These are phyloP conservation scores for Leonotis leonurus DNA, from an alignment of 257 asterid genomes.

Conservation along the genomic window DNA sequence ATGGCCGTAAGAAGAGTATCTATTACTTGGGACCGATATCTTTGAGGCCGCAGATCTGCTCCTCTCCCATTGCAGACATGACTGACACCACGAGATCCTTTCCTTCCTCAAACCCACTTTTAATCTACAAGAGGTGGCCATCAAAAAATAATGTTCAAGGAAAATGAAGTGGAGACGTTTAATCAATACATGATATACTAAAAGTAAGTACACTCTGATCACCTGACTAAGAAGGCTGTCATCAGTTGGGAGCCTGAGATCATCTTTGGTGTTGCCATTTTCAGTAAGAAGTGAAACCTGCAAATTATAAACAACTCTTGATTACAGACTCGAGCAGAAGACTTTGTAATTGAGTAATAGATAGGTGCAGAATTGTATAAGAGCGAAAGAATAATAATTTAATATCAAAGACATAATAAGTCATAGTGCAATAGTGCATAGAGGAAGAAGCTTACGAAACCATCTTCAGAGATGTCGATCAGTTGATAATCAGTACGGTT, in stretches of 20 bases:
- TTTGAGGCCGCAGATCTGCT: too few relatives aligned
- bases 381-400: not conserved
- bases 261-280: slow-evolving; percentile 68
- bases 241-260: too few relatives aligned
- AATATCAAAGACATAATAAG: not conserved
- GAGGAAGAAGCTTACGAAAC: slow-evolving; percentile 61
- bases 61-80: too few relatives aligned
- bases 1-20: not conserved
- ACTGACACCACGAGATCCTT: slow-evolving; percentile 65
- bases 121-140: slow-evolving; percentile 24
- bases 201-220: not conserved
- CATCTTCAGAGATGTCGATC: too few relatives aligned
- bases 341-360: not conserved
- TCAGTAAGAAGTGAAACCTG: slow-evolving; percentile 80
- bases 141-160: not conserved
- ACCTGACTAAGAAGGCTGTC: slow-evolving; percentile 60
- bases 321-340: not conserved
- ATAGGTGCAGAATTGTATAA: not conserved
- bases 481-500: slow-evolving; percentile 55
- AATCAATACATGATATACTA: too few relatives aligned
- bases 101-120: slow-evolving; percentile 57
- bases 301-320: not conserved
- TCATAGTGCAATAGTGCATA: not conserved
- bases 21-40: too few relatives aligned
- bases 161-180: too few relatives aligned